Base-by-base conservation (phyloP, 257 asterid species). In the Petrea volubilis region DNA sequence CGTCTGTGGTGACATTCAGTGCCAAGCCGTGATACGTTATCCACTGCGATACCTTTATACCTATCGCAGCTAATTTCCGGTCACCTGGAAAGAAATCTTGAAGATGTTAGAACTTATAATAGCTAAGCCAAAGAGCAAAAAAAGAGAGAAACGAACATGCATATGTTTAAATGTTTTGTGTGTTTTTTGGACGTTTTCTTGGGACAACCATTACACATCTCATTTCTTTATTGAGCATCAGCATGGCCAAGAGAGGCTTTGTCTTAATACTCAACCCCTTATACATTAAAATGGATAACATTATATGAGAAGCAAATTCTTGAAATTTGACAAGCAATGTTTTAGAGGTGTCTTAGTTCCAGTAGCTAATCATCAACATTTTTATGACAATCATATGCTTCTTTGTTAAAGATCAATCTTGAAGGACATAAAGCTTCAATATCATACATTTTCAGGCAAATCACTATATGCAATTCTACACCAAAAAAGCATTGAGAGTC, bases 21-120 rank as follows among this genome's bases (percentile, higher is more conserved):
- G 96, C 94, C 78, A 94, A 56, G 24, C 98, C 97, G 74, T 91
- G 99, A 79, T 74, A 88, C 5, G 98, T 69, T 64, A 91, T 84
- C 95, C 99, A 91, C 41, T 74, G 80, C 0, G 95, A 85, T 20
- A 85, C 97, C 82, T 79, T 84, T 25, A 94, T 76, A 28, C 98
- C 99, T 21, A 91, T 82, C 31, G 98, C 99, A 33, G 96, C 98
- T 76, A 94, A 31, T 83, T 91, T 94, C 72, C 51, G 34, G 40
- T 87, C 74, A 61, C 89, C 99, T 94, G 90, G n/a, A 71, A 83
- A 49, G 34, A 34, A 63, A 38, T 3, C 1, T 52, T 50, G 50
- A 47, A 69, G 25, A 25, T 64, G 65, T 61, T 50, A 25, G 66
- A 34, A 31, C 7, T 31, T 31, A 31, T 31, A 31, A 31, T 7